Percentiles rank a stretch among this genome's conserved stretches.
Evolutionary conservation across 345 rosid species (phyloP).

Genomic region (Pelargonium nanum): DNA sequence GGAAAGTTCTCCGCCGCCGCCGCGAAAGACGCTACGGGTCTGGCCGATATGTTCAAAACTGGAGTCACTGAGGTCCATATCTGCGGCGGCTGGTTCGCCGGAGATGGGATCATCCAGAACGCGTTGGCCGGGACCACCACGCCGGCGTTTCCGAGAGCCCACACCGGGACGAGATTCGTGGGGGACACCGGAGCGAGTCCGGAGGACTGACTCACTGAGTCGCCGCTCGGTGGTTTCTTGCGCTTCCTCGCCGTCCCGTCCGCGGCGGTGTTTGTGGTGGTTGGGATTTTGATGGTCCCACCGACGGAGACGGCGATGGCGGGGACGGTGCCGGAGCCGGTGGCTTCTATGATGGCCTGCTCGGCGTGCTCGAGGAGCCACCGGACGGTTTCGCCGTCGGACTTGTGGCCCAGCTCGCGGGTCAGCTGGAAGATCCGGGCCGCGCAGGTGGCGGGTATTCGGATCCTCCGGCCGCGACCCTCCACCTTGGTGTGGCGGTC

Average conservation of each 20-base stretch:
- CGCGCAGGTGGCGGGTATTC: conserved; percentile 47
- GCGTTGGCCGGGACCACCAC: conserved; percentile 37
- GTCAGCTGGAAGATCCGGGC: conserved; percentile 42
- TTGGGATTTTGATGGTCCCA: conserved; percentile 35
- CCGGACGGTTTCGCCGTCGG: conserved; percentile 43
- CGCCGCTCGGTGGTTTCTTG: conserved; percentile 24
- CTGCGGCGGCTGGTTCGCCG: conserved; percentile 19
- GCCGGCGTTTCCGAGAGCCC: conserved; percentile 26
- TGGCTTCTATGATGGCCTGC: conserved; percentile 34
- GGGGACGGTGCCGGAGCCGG: conserved; percentile 36
- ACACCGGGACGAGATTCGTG: conserved; percentile 22
- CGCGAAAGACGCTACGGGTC: conserved; percentile 27
- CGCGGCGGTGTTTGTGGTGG: conserved; percentile 6
- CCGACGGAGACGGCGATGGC: conserved; percentile 37
- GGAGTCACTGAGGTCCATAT: conserved; percentile 28
- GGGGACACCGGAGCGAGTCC: conserved; percentile 19
- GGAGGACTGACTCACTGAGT: conserved; percentile 23
- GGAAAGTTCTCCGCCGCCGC: not conserved
- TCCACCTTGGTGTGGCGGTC: conserved; percentile 53
- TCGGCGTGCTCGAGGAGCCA: conserved; percentile 46
- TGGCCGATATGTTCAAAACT: conserved; percentile 21
- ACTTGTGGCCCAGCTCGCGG: conserved; percentile 37
- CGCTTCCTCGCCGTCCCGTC: conserved; percentile 13
- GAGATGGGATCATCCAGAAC: conserved; percentile 38
- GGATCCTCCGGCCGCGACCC: conserved; percentile 50